A percentile compares a stretch with the other conserved stretches of the same genome.
Conservation (phyloP, 352 stramenopile genomes). For the Globisporangium viniferum region DNA sequence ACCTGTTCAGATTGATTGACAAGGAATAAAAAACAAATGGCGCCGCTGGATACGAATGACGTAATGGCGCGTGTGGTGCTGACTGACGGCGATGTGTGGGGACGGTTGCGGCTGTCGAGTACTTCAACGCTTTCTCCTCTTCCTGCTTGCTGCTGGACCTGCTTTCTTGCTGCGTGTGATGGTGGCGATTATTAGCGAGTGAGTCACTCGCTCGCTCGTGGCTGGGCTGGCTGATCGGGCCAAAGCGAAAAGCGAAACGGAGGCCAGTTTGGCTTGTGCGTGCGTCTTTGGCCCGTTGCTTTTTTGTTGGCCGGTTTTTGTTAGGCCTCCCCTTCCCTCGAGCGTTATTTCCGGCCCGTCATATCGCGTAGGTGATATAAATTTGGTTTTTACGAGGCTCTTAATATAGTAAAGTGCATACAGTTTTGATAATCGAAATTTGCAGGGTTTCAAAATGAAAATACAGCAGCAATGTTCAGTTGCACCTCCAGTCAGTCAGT, state of each 20-base stretch:
- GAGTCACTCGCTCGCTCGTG: neutral
- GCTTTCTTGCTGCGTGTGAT: neutral
- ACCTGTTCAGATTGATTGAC: neutral
- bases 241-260: neutral
- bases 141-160: neutral
- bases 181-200: neutral
- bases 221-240: neutral
- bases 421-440: neutral
- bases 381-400: neutral
- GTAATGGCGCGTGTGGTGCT: neutral
- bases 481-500: neutral
- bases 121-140: neutral
- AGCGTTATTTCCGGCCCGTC: neutral
- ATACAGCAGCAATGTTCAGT: neutral
- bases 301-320: neutral
- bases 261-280: neutral
- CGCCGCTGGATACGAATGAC: neutral
- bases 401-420: neutral
- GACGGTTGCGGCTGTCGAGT: neutral
- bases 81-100: neutral
- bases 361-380: neutral
- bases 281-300: neutral
- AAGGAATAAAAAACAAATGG: neutral
- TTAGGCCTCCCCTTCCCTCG: neutral
- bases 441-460: neutral